These are phyloP conservation scores for Nemania serpens DNA, from an alignment of 2,329 filamentous ascomycete species.

Conservation along the genomic window DNA sequence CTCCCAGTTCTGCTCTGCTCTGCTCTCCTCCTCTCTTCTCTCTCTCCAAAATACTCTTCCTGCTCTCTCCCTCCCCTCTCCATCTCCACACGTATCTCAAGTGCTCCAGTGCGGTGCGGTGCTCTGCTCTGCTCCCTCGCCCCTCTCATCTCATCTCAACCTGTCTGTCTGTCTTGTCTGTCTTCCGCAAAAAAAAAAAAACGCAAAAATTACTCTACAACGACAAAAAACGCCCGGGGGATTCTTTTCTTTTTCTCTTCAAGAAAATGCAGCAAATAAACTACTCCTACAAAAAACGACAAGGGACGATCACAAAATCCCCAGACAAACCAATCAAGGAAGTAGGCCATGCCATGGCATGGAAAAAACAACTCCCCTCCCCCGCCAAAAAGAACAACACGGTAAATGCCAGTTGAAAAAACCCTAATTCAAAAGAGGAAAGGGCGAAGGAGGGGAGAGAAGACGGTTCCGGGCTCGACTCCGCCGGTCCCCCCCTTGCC, in stretches of 20 bases:
- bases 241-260: background rate
- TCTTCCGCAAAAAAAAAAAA: too few species aligned
- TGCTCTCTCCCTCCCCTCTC: background rate
- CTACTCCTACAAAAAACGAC: constrained; percentile 20
- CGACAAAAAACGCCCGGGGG: constrained; percentile 5
- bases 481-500: background rate
- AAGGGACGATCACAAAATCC: background rate
- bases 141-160: too few species aligned
- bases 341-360: too few species aligned
- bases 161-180: too few species aligned
- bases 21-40: background rate
- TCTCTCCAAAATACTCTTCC: background rate
- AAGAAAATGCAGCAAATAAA: constrained; percentile 1
- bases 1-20: too few species aligned
- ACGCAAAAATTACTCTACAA: background rate
- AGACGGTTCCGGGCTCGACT: too few species aligned
- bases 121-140: too few species aligned
- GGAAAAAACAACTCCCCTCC: background rate
- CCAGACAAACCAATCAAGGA: background rate
- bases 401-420: background rate
- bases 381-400: background rate
- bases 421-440: background rate
- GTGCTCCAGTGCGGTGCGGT: background rate
- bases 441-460: background rate
- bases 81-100: background rate